Percentiles rank a stretch among this genome's conserved stretches.
Evolutionary conservation across 1,139 yeast genomes (phyloP).

Genomic region (Magnusiomyces suaveolens): DNA sequence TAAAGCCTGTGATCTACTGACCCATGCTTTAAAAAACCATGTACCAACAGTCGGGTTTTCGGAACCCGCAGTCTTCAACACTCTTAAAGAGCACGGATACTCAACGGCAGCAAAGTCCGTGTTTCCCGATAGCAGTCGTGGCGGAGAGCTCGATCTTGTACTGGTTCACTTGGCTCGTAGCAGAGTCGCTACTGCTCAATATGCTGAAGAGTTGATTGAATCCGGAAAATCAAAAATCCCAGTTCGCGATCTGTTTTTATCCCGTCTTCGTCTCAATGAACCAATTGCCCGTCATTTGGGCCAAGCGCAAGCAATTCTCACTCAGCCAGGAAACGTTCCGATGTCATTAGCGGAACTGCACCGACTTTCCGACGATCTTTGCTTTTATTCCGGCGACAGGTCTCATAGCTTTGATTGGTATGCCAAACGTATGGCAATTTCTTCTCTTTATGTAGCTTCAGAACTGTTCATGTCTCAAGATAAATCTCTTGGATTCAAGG

Average conservation of each 20-base stretch:
- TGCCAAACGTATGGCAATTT: constrained; percentile 63
- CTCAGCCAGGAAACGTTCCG: constrained; percentile 45
- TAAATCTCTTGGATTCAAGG: constrained; percentile 43
- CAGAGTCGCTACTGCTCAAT: constrained; percentile 18
- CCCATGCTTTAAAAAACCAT: constrained; percentile 12
- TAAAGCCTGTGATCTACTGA: constrained; percentile 10
- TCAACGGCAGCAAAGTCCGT: constrained; percentile 59
- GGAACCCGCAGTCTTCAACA: constrained; percentile 48
- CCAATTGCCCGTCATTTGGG: constrained; percentile 36
- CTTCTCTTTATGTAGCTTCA: constrained; percentile 56
- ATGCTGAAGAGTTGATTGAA: constrained; percentile 7
- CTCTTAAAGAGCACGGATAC: constrained; percentile 52
- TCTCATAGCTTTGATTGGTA: constrained; percentile 92
- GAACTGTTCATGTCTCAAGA: constrained; percentile 81
- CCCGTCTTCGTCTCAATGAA: constrained; percentile 54
- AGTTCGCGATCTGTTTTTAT: constrained; percentile 43
- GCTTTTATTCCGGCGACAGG: constrained; percentile 68
- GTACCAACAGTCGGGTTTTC: constrained; percentile 69
- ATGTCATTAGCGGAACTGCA: constrained; percentile 57
- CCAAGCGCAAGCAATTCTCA: constrained; percentile 46
- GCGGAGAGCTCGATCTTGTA: constrained; percentile 50
- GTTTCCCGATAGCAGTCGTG: constrained; percentile 36
- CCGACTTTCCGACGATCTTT: constrained; percentile 70
- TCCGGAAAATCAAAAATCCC: constrained; percentile 15
- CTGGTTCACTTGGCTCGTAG: constrained; percentile 54